Conservation (phyloP, 140 eudicot species). For the Oenanthe javanica region DNA sequence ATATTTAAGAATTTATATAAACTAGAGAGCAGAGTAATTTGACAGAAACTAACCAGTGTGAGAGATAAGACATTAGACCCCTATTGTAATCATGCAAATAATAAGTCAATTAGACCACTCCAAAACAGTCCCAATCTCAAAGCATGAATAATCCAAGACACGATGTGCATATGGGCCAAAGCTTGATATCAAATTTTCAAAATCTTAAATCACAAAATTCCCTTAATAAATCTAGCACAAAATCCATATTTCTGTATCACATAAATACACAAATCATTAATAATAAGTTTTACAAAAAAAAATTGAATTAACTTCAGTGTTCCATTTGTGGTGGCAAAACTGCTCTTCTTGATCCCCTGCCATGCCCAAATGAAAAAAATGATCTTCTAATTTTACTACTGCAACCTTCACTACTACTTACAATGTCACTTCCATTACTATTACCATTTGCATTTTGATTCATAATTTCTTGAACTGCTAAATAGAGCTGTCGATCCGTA, state of each 20-base stretch:
- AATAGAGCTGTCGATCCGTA: slow-evolving; percentile 44
- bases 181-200: not conserved
- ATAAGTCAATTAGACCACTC: slow-evolving; percentile 10
- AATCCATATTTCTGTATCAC: not conserved
- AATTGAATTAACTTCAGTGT: slow-evolving; percentile 11
- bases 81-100: slow-evolving; percentile 13
- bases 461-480: slow-evolving; percentile 54
- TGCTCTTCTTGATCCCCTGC: slow-evolving; percentile 52
- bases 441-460: slow-evolving; percentile 23
- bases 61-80: not conserved
- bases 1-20: too few species aligned
- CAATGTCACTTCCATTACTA: slow-evolving; percentile 14
- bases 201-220: not conserved
- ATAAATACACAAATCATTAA: not conserved
- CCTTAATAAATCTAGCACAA: not conserved
- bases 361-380: slow-evolving; percentile 64
- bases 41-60: not conserved
- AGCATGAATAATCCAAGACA: slow-evolving; percentile 11
- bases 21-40: not conserved
- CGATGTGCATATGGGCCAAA: not conserved
- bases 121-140: slow-evolving; percentile 9
- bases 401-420: slow-evolving; percentile 20
- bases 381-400: slow-evolving; percentile 46
- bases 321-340: slow-evolving; percentile 41
- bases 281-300: not conserved